Base-by-base conservation (phyloP, 2,329 filamentous ascomycete species). In the Colletotrichum siamense region DNA sequence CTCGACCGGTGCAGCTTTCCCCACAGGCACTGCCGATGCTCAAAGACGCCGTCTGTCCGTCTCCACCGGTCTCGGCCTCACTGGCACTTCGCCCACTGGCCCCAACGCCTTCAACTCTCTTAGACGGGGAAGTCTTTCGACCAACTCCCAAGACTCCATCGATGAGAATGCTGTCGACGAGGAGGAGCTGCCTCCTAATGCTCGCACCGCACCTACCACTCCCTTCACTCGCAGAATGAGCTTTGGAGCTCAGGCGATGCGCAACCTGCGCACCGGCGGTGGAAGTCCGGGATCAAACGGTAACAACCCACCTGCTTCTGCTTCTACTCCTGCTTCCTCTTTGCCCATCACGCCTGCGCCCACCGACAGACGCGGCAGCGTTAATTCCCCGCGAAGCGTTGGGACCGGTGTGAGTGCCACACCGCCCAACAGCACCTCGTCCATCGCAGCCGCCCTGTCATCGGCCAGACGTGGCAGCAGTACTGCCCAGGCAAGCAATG, bases 201-300 rank as follows among this genome's bases (percentile, higher is more conserved):
- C 87, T 52, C 91, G 89, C 81, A 91, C 90, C 79, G 89, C 90
- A 18, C 93, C 95, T 39, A 90, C 88, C 69, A 95, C 94, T 15
- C 95, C 96, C 39, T 96, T 96, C 82, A 91, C 91, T 76, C 94
- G 96, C 80, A 94, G 96, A 75, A 93, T 98, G 88, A 98, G 96
- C 86, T 98, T 98, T 82, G 96, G 96, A 77, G 94, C 94, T 77
- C 92, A 95, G 84, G 95, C 95, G 79, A 89, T 96, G 84, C 91
- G 92, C 80, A 93, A 93, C 85, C 91, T 95, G 80, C 93, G 93
- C 77, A 85, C 88, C 70, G 86, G 86, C 44, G 89, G 89, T 81
- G 88, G 88, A 81, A 94, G 92, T 83, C 89, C 92, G 83, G 92
- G 91, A 82, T 84, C 86, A 82, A 91, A 91, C 87, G 92, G 91